Evolutionary conservation across 2,329 filamentous ascomycete species (phyloP).

Genomic region (Sphaerostilbella broomeana): DNA sequence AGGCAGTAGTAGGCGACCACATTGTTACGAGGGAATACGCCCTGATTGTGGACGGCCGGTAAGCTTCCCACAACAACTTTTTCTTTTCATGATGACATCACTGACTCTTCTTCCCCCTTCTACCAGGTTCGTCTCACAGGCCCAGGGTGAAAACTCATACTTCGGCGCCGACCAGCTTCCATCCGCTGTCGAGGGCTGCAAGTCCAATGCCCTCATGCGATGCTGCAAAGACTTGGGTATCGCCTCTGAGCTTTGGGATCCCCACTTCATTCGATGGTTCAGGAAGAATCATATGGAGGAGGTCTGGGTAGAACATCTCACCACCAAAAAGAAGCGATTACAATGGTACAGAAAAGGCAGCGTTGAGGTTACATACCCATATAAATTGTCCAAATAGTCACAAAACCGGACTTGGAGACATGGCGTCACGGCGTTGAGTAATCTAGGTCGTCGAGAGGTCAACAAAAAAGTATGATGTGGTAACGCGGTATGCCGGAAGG

Average conservation of each 20-base stretch:
- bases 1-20: slow-evolving; percentile 77
- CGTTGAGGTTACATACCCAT: slow-evolving; percentile 62
- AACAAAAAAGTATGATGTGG: too few species aligned
- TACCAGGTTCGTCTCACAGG: slow-evolving; percentile 77
- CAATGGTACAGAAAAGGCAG: slow-evolving; percentile 76
- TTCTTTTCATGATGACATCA: background rate
- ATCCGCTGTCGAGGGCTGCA: slow-evolving; percentile 92
- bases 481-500: too few species aligned
- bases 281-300: slow-evolving; percentile 69
- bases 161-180: slow-evolving; percentile 86
- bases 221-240: slow-evolving; percentile 98
- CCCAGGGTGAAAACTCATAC: slow-evolving; percentile 90
- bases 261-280: slow-evolving; percentile 78
- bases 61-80: slow-evolving; percentile 25
- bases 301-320: slow-evolving; percentile 81
- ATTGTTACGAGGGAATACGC: slow-evolving; percentile 87
- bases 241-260: slow-evolving; percentile 94
- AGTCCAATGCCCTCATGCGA: slow-evolving; percentile 94
- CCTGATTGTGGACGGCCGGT: slow-evolving; percentile 82
- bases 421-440: background rate
- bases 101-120: slow-evolving; percentile 2
- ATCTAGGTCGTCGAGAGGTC: too few species aligned
- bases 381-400: slow-evolving; percentile 34
- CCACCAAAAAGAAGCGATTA: slow-evolving; percentile 83
- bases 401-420: background rate